These are phyloP conservation scores for Botryobasidium botryosum DNA, from an alignment of 768 basidiomycete genomes.

Conservation along the genomic window DNA sequence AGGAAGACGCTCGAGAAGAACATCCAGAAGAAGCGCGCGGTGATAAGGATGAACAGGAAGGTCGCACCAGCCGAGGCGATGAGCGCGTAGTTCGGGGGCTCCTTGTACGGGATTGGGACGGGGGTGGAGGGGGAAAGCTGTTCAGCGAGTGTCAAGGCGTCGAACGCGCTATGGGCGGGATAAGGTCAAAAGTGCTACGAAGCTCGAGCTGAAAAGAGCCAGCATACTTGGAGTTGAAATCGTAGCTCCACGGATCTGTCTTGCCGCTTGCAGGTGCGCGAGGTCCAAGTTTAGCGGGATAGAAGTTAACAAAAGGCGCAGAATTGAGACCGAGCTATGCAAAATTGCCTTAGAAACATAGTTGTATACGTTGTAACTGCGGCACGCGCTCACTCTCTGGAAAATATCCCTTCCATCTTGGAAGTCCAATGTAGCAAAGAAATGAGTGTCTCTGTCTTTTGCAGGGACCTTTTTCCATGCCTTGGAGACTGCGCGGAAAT, in stretches of 20 bases:
- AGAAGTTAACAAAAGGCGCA: constrained; percentile 71
- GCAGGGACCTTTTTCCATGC: constrained; percentile 56
- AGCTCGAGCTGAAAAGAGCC: background rate
- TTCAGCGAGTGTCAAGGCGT: constrained; percentile 56
- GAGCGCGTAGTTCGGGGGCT: constrained; percentile 39
- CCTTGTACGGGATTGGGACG: constrained; percentile 60
- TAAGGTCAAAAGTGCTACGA: background rate
- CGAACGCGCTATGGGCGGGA: constrained; percentile 70
- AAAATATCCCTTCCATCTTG: constrained; percentile 59
- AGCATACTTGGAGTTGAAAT: constrained; percentile 36
- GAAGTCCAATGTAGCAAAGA: constrained; percentile 89
- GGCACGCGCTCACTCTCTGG: constrained; percentile 40
- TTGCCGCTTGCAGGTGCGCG: constrained; percentile 43
- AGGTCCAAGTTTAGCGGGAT: constrained; percentile 55
- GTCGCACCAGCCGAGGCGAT: constrained; percentile 32
- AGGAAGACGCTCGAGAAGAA: constrained; percentile 44
- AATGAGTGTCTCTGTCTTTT: constrained; percentile 58
- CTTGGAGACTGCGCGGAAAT: constrained; percentile 63
- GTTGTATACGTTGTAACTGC: background rate
- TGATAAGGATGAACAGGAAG: constrained; percentile 30
- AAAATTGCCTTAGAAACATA: background rate
- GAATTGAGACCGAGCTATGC: constrained; percentile 60
- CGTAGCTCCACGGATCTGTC: constrained; percentile 45
- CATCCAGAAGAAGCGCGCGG: constrained; percentile 28
- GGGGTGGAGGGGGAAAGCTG: constrained; percentile 63